Conservation (phyloP, 2,329 filamentous ascomycete species). For the Paracorniculantispora psalliotae region DNA sequence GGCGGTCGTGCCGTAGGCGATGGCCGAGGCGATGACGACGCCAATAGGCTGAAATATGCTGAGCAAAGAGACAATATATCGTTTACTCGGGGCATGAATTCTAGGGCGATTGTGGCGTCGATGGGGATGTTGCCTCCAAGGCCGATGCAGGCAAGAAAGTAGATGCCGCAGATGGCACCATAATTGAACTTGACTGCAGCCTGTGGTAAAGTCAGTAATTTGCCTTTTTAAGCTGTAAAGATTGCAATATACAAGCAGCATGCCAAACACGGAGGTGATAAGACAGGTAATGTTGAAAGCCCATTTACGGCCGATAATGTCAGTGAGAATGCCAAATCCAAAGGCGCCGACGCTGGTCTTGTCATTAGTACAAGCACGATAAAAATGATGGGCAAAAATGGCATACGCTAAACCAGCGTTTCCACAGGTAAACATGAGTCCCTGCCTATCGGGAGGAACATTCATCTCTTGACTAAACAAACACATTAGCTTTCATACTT, state of each 20-base stretch:
- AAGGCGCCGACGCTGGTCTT: neutral
- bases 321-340: slow-evolving; percentile 1
- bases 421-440: slow-evolving; percentile 8
- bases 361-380: neutral
- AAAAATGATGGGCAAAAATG: too few species aligned
- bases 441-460: neutral
- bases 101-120: slow-evolving; percentile 44
- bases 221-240: too few species aligned
- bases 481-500: too few species aligned
- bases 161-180: slow-evolving; percentile 11
- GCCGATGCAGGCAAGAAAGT: slow-evolving; percentile 25
- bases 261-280: slow-evolving; percentile 43
- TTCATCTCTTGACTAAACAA: slow-evolving; percentile 4
- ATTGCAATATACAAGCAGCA: slow-evolving; percentile 21
- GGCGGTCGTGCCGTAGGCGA: slow-evolving; percentile 43
- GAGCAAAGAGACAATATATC: slow-evolving; percentile 20
- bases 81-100: slow-evolving; percentile 39
- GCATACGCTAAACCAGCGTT: slow-evolving; percentile 6
- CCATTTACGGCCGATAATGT: slow-evolving; percentile 33
- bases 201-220: neutral
- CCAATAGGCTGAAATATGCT: slow-evolving; percentile 48
- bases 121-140: slow-evolving; percentile 44
- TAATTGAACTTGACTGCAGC: slow-evolving; percentile 7
- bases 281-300: slow-evolving; percentile 49
- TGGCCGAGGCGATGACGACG: slow-evolving; percentile 38